Evolutionary conservation across 331 rosid genomes (phyloP), one percentile per base, ranked within the genome.

Genomic region (Arachis monticola): DNA sequence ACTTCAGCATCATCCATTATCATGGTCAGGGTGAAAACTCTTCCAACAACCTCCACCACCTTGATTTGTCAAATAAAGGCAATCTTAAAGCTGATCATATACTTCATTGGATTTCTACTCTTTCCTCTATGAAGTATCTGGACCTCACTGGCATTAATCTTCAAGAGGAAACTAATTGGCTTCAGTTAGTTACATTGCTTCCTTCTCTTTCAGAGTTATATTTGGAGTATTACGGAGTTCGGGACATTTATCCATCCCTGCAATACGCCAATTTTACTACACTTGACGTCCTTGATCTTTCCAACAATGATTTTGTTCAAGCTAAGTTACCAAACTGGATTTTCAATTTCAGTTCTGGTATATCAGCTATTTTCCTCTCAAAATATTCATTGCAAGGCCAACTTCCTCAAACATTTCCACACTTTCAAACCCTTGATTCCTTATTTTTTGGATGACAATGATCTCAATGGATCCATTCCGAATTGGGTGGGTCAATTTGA

Each of bases 401-500:
- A 32, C 17, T 60, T 7, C 40, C 60, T 0, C 0, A 47, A 35
- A 8, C 12, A 60, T 9, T 47, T 6, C 40, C 69, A 73, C 31
- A 32, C n/a, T 7, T 30, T 27, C 52, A 13, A 46, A 44, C 6
- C 11, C 30, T 77, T 4, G 42, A 7, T 2, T 1, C 7, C 13
- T 46, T 77, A 44, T 2, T 1, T 22, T 61, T 77, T 17, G n/a
- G 1, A 35, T 1, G 0, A 0, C 0, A 77, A 77, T 47, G 1
- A 0, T 47, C 47, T 77, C 3, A 38, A 8, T 58, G 80, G 80
- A 2, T 10, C 75, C 17, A 46, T 77, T 69, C 75, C 80, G 27
- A 8, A 17, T 58, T 71, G 76, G 76, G 0, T 71, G 0, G 66
- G 57, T 5, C 57, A 44, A 44, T 44, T 71, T 71, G 66, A 71